Percentiles rank a stretch among this genome's conserved stretches.
These are phyloP conservation scores for Penstemon barbatus DNA, from an alignment of 257 asterid species.

Conservation along the genomic window DNA sequence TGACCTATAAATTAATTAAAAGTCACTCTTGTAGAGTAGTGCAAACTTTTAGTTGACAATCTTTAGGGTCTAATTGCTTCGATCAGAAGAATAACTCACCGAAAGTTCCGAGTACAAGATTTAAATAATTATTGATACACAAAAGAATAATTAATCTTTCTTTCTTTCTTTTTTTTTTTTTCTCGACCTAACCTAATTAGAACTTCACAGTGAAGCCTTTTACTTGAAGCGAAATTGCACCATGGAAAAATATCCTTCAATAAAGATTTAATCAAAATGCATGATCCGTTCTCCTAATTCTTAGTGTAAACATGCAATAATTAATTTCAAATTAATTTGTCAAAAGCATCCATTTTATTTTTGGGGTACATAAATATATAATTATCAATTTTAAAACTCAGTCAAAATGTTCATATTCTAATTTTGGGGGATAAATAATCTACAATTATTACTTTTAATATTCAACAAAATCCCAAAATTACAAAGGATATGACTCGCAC, in stretches of 20 bases:
- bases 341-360: too few species aligned
- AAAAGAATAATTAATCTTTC: slow-evolving; percentile 4
- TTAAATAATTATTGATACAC: slow-evolving; percentile 27
- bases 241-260: not conserved
- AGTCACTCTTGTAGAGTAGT: not conserved
- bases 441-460: too few species aligned
- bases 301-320: too few species aligned
- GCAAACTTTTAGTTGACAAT: slow-evolving; percentile 29
- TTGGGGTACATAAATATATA: too few species aligned
- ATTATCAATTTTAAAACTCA: too few species aligned
- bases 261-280: too few species aligned
- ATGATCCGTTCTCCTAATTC: too few species aligned
- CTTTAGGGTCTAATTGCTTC: not conserved
- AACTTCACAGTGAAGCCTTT: slow-evolving; percentile 37
- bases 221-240: slow-evolving; percentile 30
- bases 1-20: slow-evolving; percentile 24
- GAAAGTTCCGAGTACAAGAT: slow-evolving; percentile 33
- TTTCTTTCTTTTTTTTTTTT: not conserved
- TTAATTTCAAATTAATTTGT: too few species aligned
- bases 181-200: not conserved
- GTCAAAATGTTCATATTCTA: too few species aligned
- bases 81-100: slow-evolving; percentile 25
- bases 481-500: too few species aligned
- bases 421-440: too few species aligned
- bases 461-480: too few species aligned